Conservation (phyloP, 2,329 filamentous ascomycete species). For the Monosporascus cannonballus region DNA sequence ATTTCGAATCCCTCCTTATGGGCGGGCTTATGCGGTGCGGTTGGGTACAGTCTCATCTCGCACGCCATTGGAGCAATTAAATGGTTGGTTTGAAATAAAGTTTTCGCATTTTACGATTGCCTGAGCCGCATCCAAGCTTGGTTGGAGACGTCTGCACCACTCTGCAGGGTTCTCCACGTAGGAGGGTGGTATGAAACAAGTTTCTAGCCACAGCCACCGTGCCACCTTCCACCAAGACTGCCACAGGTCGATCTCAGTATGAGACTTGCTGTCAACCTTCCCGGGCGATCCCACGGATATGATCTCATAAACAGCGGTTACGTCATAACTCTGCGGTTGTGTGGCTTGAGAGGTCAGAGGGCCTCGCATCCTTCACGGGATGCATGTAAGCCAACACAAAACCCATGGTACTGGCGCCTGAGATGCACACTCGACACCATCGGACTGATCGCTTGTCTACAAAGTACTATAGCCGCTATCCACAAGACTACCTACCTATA, state of each 20-base stretch:
- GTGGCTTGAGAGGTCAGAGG: neutral
- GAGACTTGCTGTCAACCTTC: conserved; percentile 1
- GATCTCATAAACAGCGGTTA: neutral
- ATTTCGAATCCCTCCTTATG: neutral
- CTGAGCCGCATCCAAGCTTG: neutral
- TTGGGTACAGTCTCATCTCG: neutral
- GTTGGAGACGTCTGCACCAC: neutral
- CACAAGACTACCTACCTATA: no score
- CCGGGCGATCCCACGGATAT: conserved; percentile 1
- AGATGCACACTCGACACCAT: no score
- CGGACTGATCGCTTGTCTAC: no score
- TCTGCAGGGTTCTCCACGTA: neutral
- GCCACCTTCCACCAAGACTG: conserved; percentile 9
- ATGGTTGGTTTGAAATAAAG: neutral
- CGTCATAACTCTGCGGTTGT: neutral
- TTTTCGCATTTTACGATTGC: neutral
- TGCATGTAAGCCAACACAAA: neutral
- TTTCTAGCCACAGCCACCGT: conserved; percentile 20
- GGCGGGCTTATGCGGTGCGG: neutral
- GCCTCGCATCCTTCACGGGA: neutral
- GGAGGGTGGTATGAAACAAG: conserved; percentile 15
- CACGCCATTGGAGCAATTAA: neutral
- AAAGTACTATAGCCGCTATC: no score
- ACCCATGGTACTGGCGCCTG: no score
- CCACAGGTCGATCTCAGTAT: conserved; percentile 9